A percentile compares a stretch with the other conserved stretches of the same genome.
These are phyloP conservation scores for Fusarium austroafricanum DNA, from an alignment of 2,329 filamentous ascomycete species.

Conservation along the genomic window DNA sequence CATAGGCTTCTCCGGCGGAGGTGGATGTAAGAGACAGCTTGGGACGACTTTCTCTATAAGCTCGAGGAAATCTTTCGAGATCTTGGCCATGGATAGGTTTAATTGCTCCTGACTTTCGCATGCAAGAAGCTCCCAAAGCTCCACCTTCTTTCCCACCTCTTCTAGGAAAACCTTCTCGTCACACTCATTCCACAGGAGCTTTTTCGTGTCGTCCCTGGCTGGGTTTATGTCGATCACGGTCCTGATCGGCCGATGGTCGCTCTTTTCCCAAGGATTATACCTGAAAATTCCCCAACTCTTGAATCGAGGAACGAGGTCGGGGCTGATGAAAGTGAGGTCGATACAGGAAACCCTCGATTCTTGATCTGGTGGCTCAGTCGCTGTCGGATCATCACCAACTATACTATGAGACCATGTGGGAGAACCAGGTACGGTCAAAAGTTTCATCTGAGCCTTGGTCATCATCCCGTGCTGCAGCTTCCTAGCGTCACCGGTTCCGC, in stretches of 20 bases:
- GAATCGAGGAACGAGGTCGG: not conserved
- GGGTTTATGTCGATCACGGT: not conserved
- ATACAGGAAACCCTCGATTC: not conserved
- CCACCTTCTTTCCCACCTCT: not conserved
- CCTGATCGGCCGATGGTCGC: constrained; percentile 5
- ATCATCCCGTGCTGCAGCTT: not conserved
- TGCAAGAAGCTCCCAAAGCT: no score
- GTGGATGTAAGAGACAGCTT: not conserved
- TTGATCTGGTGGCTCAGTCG: not conserved
- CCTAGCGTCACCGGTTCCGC: not conserved
- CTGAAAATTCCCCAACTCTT: not conserved
- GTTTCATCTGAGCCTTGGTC: not conserved
- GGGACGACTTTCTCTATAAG: not conserved
- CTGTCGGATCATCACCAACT: no score
- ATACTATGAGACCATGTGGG: not conserved
- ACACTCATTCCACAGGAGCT: no score
- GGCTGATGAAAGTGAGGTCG: constrained; percentile 12
- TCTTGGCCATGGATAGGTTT: no score
- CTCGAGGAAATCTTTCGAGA: no score
- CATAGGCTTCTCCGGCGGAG: not conserved
- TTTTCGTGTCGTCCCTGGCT: not conserved
- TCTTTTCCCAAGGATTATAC: not conserved
- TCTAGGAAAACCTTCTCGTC: not conserved
- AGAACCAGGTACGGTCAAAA: not conserved
- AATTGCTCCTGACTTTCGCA: no score